Base-by-base conservation (phyloP, 106 monocot genomes). In the Xerophyta viscosa region DNA sequence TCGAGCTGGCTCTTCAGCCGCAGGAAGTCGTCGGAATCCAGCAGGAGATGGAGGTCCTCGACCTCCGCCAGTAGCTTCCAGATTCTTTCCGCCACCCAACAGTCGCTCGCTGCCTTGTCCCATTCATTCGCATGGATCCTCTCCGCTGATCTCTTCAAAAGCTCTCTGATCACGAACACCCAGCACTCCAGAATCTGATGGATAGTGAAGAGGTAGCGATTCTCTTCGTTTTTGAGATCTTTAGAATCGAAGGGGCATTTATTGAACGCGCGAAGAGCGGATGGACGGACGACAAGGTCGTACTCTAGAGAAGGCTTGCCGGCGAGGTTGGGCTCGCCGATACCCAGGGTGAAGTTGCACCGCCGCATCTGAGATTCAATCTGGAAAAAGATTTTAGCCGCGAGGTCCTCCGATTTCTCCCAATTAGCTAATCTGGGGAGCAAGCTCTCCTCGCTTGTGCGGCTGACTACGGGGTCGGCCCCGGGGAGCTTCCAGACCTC, bases 11-110 rank as follows among this genome's bases (percentile, higher is more conserved):
- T 80, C 52, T 72, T 91, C 30, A 91, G 75, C 15, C 74, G 69
- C 33, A 91, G 78, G 69, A 91, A 76, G 44, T 85, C 91, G 49
- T 85, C 72, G 2, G 91, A 85, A 47, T 85, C 91, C 91, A 73
- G 75, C 25, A 85, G 41, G 8, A 91, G 66, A 39, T 78, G 81
- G 23, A 91, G 78, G 56, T 91, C 78, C 60, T 78, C 81, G 3
- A 75, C 22, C 45, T 85, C 78, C 6, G 66, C 24, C 3, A 91
- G 58, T 11, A 91, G 77, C 66, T 74, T 81, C 90, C 90, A 91
- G 27, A 75, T 57, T 28, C 77, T 56, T 60, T 91, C 85, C 29
- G 76, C 43, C 1, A 81, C 24, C 91, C 84, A 91, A 66, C 77
- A 85, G 21, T 78, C 75, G 27, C 56, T 63, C 29, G 75, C 75